Base-by-base conservation (phyloP, 225 moss, liverwort and hornwort genomes). In the Marchantia polymorpha region DNA sequence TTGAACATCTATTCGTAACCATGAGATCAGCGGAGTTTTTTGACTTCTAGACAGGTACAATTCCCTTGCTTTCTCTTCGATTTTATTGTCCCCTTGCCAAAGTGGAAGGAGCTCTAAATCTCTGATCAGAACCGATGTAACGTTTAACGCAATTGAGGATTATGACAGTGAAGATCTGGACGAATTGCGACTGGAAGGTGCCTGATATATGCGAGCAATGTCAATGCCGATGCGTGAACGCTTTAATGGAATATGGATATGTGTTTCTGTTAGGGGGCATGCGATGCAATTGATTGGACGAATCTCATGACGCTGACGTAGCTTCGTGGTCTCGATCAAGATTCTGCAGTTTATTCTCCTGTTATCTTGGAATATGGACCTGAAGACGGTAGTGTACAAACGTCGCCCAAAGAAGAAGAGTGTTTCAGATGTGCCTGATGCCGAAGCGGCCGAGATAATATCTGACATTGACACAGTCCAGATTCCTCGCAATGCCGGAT, bases 311-410 rank as follows among this genome's bases (percentile, higher is more conserved):
- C 2, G 20, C 22, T 27, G 14, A 52, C 13, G 14, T 0, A 25
- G 52, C 0, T 56, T 8, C 54, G 14, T 15, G 27, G 55, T 20
- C 46, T 73, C 26, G 51, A 75, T 56, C 30, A 22, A 12, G 75
- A 58, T 30, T 59, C 58, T 60, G 75, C 75, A 75, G 75, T 19
- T 54, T 59, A 25, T 19, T 23, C 12, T 58, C 59, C 55, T 10
- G 17, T 59, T 31, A 75, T 17, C 16, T 47, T 79, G 46, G 68
- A 81, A 80, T 19, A 87, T 87, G 87, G 82, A 77, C 8, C 64
- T 92, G 74, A 79, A 81, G 20, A 87, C 88, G 50, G 84, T 91
- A 66, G 92, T 94, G 3, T 96, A 96, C 63, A 92, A 85, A 84
- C 94, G 96, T 69, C 96, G 94, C 63, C 82, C 87, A 13, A 94